Evolutionary conservation across 2,329 filamentous ascomycete species (phyloP).

Genomic region (Fusarium lateritium): DNA sequence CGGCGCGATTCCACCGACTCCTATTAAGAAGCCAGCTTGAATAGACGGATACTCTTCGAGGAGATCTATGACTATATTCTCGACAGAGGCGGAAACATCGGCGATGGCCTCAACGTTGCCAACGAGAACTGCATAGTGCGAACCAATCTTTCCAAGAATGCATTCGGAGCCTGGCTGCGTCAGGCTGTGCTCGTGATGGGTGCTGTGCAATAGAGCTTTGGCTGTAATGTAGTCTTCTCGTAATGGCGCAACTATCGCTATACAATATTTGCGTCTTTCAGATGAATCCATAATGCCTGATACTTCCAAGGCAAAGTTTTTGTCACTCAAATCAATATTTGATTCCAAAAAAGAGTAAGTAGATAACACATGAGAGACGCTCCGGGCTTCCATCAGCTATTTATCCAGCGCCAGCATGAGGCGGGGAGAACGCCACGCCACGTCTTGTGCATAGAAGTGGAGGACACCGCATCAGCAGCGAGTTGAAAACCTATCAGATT

Average conservation of each 20-base stretch:
- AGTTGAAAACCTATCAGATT: not conserved
- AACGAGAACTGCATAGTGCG: not conserved
- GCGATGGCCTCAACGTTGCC: fast-evolving
- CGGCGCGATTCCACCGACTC: not conserved
- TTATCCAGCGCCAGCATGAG: not conserved
- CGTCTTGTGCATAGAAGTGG: not conserved
- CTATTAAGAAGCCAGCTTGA: not conserved
- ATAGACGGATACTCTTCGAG: fast-evolving
- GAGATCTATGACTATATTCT: not conserved
- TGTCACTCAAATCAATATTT: too few relatives aligned
- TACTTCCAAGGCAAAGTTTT: too few relatives aligned
- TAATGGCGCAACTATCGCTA: not conserved
- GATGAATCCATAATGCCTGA: too few relatives aligned
- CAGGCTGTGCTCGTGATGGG: fast-evolving
- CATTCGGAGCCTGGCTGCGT: not conserved
- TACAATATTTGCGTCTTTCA: not conserved
- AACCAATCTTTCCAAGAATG: not conserved
- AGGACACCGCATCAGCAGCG: not conserved
- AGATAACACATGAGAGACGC: not conserved
- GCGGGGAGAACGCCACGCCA: not conserved
- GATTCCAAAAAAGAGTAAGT: not conserved
- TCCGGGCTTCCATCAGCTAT: not conserved
- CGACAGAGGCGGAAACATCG: fast-evolving
- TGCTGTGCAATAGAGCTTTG: fast-evolving
- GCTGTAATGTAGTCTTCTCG: not conserved